These are phyloP conservation scores for Fusarium napiforme DNA, from an alignment of 2,329 filamentous ascomycete genomes.

Conservation along the genomic window DNA sequence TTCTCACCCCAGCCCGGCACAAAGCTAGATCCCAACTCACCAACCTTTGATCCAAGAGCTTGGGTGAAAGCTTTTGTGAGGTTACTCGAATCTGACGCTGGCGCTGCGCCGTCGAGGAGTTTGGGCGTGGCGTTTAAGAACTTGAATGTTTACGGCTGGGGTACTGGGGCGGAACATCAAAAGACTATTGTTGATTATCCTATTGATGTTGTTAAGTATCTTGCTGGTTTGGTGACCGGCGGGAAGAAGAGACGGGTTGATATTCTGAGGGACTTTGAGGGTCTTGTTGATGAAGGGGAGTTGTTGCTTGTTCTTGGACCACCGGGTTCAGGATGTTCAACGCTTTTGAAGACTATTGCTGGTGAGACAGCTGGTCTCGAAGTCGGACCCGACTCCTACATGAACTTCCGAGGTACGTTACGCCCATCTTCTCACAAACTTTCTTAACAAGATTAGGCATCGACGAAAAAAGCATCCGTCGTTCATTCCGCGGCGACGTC, in stretches of 20 bases:
- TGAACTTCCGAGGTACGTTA: slow-evolving; percentile 64
- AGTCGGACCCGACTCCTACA: slow-evolving; percentile 40
- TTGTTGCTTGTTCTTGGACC: slow-evolving; percentile 59
- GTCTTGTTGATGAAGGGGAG: slow-evolving; percentile 45
- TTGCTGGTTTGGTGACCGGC: neutral
- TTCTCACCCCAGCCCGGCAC: slow-evolving; percentile 36
- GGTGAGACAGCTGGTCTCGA: slow-evolving; percentile 59
- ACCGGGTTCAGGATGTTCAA: slow-evolving; percentile 65
- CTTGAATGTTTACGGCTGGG: slow-evolving; percentile 45
- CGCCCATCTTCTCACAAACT: accelerated
- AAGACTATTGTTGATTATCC: slow-evolving; percentile 40
- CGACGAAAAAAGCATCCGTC: slow-evolving; percentile 50
- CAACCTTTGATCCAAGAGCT: slow-evolving; percentile 41
- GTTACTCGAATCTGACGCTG: slow-evolving; percentile 42
- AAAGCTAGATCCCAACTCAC: slow-evolving; percentile 40
- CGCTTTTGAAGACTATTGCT: slow-evolving; percentile 65
- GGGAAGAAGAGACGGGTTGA: slow-evolving; percentile 33
- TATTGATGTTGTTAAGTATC: slow-evolving; percentile 19
- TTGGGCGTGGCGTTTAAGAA: slow-evolving; percentile 45
- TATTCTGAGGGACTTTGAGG: slow-evolving; percentile 46
- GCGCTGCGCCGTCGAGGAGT: slow-evolving; percentile 37
- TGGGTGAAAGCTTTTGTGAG: slow-evolving; percentile 45
- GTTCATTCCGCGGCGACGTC: slow-evolving; percentile 63
- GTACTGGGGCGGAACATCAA: slow-evolving; percentile 39
- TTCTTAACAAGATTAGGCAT: slow-evolving; percentile 34